Evolutionary conservation across 2,329 filamentous ascomycete genomes (phyloP), one percentile per base, ranked within the genome.

Genomic region (Cladophialophora psammophila): DNA sequence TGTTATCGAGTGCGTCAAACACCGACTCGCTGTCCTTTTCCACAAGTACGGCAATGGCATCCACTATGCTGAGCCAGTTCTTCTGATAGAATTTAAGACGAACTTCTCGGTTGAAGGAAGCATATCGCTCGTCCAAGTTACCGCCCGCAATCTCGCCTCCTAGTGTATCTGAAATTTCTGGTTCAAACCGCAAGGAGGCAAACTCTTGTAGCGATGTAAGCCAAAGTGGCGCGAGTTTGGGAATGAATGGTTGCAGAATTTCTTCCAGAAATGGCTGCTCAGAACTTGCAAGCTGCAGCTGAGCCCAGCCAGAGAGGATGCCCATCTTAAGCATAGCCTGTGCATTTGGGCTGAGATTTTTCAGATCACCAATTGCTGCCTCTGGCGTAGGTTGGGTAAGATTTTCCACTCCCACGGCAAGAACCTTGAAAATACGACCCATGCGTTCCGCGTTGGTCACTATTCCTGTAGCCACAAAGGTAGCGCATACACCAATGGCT

Each of bases 281-380:
- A 4, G 88, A 89, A 79, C 94, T 98, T 32, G 95, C 93, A 69
- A 99, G 94, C 79, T 99, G 95, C 36, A 99, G 85, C 76, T 97
- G 93, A 3, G 95, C 96, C 95, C 95, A 99, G 0, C 94, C 95
- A 1, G 94, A 95, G 78, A 97, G 96, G 1, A 99, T 91, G 0
- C 95, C 91, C 87, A 98, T 95, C 79, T 96, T 97, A 63, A 99
- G 93, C 95, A 99, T 99, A 57, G 97, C 93, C 75, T 96, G 92
- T 0, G 95, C 94, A 77, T 99, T 99, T 1, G 94, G 93, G 76
- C 94, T 97, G 18, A 99, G 87, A 0, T 92, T 93, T 78, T 92
- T 93, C 5, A 99, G 84, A 72, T 99, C 96, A 15, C 95, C 95
- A 75, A 99, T 98, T 10, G 72, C 69, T 38, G 69, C 52, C 63